Evolutionary conservation across 768 basidiomycete genomes (phyloP), one percentile per base, ranked within the genome.

Genomic region (Suillus variegatus): DNA sequence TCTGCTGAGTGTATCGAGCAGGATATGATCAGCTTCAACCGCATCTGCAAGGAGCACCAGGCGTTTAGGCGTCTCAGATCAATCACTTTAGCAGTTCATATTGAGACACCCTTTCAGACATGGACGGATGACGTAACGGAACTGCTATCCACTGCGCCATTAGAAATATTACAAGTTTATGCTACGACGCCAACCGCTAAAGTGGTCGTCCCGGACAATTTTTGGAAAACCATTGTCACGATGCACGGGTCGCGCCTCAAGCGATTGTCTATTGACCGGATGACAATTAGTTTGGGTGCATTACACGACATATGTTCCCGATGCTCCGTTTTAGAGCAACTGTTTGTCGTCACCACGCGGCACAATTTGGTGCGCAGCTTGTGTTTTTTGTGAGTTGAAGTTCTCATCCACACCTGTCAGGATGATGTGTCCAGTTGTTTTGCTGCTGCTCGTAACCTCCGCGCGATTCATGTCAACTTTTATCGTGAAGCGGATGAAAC

Each of bases 141-240:
- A 1, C 74, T 91, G 18, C 76, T 90, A 44, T 77, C 76, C 7
- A 55, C 67, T 35, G 79, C 86, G 1, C 86, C 88, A 1, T 77
- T 93, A 16, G 82, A 87, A 68, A 69, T 72, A 28, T 84, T 94
- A 67, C 89, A 90, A 64, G 78, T 93, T 41, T 90, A 90, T 72
- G 81, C 85, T 7, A 78, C 84, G 1, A 80, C 79, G 2, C 74
- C 76, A 6, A 80, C 79, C 46, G 74, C 79, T 56, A 78, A 83
- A 60, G 74, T 77, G 6, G 74, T 73, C 0, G 76, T 82, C 20
- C 77, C 80, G 8, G 81, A 85, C 32, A 72, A 74, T 6, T 85
- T 93, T 62, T 89, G 88, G 82, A 67, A 67, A 12, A 71, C 75
- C 4, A 73, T 94, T 4, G 79, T 90, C 13, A 47, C 72, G 3